phyloP scores from a whole-genome alignment of 2,329 filamentous ascomycete genomes.

The Fusarium odoratissimum region DNA sequence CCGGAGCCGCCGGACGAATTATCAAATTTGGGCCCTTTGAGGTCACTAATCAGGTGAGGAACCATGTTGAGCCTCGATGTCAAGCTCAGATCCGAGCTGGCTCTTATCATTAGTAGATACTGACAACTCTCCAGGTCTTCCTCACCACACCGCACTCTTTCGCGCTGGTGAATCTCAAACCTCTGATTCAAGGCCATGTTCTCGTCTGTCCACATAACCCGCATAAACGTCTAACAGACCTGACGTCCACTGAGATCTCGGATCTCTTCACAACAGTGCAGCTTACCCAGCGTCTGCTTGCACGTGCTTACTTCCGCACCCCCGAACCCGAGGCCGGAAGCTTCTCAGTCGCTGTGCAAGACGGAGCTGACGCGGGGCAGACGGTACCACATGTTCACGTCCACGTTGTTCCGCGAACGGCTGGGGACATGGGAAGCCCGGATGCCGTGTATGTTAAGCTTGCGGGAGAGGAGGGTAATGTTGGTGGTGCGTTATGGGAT shows the following conservation, averaged over 20 bases:
- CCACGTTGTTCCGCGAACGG: constrained; percentile 83
- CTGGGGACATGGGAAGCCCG: constrained; percentile 61
- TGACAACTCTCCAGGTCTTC: constrained; percentile 76
- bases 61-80: background rate
- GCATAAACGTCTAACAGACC: constrained; percentile 80
- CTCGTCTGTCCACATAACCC: constrained; percentile 81
- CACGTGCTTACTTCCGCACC: constrained; percentile 64
- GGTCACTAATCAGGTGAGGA: constrained; percentile 76
- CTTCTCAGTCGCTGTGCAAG: constrained; percentile 95
- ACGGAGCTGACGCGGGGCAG: constrained; percentile 90
- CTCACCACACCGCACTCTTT: constrained; percentile 82
- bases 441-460: constrained; percentile 87
- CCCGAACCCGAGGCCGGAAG: constrained; percentile 72
- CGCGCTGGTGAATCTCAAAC: constrained; percentile 95
- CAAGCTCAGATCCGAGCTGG: background rate
- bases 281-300: constrained; percentile 81
- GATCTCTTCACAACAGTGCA: constrained; percentile 93
- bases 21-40: constrained; percentile 81
- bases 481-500: constrained; percentile 77
- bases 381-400: constrained; percentile 94
- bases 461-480: constrained; percentile 86
- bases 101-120: background rate
- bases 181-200: constrained; percentile 91
- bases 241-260: constrained; percentile 75
- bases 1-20: constrained; percentile 36